Evolutionary conservation across 2,329 filamentous ascomycete species (phyloP), one percentile per base, ranked within the genome.

Genomic region (Fusarium concolor): DNA sequence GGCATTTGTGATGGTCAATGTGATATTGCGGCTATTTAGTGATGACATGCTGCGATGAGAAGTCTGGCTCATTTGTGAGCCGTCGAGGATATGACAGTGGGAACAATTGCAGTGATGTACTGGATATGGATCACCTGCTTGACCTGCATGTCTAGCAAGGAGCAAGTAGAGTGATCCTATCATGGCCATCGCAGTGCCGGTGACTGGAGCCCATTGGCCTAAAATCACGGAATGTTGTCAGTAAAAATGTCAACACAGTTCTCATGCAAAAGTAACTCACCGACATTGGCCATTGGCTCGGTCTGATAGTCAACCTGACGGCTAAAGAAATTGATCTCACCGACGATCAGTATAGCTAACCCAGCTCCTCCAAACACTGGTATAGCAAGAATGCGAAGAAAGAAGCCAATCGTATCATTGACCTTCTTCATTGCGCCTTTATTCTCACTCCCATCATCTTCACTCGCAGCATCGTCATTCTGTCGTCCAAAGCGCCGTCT

Each of bases 251-350:
- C 11, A 35, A 14, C 9, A 8, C 1, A 3, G 2, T 1, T 0
- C 2, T 28, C 24, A 10, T 2, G 4, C 5, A 7, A 10, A 5
- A 1, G 15, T 2, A 15, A 35, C 82, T 67, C 76, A 87, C 87
- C 88, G 47, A 91, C 82, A 63, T 85, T 89, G 7, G 80, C 80
- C 52, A 91, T 86, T 0, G 88, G 87, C 62, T 92, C 89, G 0
- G 86, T 90, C 62, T 89, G 82, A 60, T 86, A 89, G 0, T 65
- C 69, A 5, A 91, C 80, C 56, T 85, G 86, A 0, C 55, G 20
- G 46, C 86, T 90, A 68, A 83, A 90, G 66, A 91, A 88, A 67
- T 92, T 91, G 31, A 81, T 80, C 75, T 91, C 89, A 1, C 89
- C 89, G 1, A 88, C 76, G 6, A 89, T 79, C 5, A 91, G 77